Base-by-base conservation (phyloP, 1,284 basidiomycete species). In the Blastosporella zonata region DNA sequence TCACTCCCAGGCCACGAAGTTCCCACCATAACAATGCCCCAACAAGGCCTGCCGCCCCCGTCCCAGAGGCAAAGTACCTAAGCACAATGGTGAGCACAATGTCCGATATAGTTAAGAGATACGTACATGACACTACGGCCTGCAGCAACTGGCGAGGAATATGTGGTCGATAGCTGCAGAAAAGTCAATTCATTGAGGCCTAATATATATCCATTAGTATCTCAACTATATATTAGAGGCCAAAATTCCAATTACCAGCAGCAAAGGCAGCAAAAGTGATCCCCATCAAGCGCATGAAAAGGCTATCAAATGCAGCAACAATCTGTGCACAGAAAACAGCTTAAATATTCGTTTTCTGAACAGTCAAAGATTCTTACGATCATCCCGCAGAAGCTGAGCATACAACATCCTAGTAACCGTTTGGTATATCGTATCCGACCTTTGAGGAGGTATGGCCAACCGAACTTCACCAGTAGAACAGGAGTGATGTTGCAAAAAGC, bases 21-120 rank as follows among this genome's bases (percentile, higher is more conserved):
- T 93, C 76, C 96, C 96, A 98, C 96, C 96, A 99, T 3, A 97
- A 66, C 28, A 87, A 87, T 0, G 96, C 94, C 3, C 96, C 97
- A 0, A 90, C 86, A 3, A 98, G 78, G 0, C 96, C 96, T 0
- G 96, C 96, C 2, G 90, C 93, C 1, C 96, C 96, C 0, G 96
- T 99, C 0, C 96, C 96, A 5, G 87, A 87, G 2, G 92, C 85
- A 66, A 93, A 95, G 59, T 89, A 90, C 2, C 86, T 88, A 25
- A 1, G 9, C 9, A 33, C 10, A 6, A 44, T 18, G 6, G 29
- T 31, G 29, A 31, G 29, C 8, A 3, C 12, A 31, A 31, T 9
- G 3, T 9, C 3, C 12, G 29, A 13, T 3, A 3, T 6, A 31
- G 12, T 6, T 7, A 8, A 5, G 2, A 39, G 1, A 17, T 13